phyloP scores from a whole-genome alignment of 2,329 filamentous ascomycete species.

The Dothideomycetidae sp. region DNA sequence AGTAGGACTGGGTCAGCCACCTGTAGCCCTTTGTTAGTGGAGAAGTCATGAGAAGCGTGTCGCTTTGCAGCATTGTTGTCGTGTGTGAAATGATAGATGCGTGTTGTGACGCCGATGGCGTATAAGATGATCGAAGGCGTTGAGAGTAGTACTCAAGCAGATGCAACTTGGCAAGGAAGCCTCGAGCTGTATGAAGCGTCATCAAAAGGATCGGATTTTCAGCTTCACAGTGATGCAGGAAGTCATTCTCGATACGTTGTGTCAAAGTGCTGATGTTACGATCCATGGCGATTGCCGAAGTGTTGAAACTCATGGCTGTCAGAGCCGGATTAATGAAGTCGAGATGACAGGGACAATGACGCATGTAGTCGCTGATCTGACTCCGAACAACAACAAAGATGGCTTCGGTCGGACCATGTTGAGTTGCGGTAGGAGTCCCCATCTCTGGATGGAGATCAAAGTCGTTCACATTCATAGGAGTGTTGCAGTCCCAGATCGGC shows the following conservation, averaged over 20 bases:
- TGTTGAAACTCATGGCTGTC: constrained; percentile 17
- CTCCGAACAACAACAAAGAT: constrained; percentile 31
- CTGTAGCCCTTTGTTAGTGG: constrained; percentile 27
- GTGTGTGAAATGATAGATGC: constrained; percentile 21
- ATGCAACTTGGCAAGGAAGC: constrained; percentile 33
- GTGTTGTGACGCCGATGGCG: constrained; percentile 13
- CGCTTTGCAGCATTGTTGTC: constrained; percentile 30
- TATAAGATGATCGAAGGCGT: constrained; percentile 10
- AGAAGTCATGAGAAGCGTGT: constrained; percentile 32
- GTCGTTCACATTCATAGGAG: constrained; percentile 31
- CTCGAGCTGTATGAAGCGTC: constrained; percentile 33
- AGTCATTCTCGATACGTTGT: constrained; percentile 31
- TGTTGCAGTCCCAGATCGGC: constrained; percentile 32
- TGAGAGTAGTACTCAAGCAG: constrained; percentile 37
- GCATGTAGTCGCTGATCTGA: constrained; percentile 28
- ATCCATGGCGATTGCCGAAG: constrained; percentile 17
- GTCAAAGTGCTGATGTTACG: constrained; percentile 19
- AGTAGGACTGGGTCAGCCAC: constrained; percentile 32
- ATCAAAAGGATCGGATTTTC: constrained; percentile 34
- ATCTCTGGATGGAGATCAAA: constrained; percentile 28
- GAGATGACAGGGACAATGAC: constrained; percentile 29
- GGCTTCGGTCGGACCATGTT: constrained; percentile 26
- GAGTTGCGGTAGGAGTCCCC: constrained; percentile 19
- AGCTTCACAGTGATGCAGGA: constrained; percentile 28
- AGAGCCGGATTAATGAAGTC: constrained; percentile 32